Evolutionary conservation across 2,329 filamentous ascomycete species (phyloP), one percentile per base, ranked within the genome.

Genomic region (Fusarium sp.): DNA sequence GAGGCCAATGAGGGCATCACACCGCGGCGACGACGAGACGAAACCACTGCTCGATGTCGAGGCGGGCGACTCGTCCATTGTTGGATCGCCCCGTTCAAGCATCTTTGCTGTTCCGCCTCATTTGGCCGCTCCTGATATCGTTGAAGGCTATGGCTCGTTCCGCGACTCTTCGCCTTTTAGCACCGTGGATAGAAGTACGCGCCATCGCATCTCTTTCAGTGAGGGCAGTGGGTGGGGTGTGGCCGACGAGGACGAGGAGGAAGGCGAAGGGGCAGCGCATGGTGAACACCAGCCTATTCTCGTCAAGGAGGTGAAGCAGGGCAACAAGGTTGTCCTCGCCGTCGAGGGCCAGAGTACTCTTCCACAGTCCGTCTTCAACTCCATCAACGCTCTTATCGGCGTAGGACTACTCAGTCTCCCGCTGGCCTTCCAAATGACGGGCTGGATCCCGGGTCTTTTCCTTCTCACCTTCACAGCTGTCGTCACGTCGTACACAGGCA

Each of bases 351-450:
- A 97, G 81, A 97, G 93, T n/a, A 99, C 95, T 1, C 84, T 98
- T 16, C 94, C 94, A 1, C 95, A 98, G 81, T 98, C 95, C 8
- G 87, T 97, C 66, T 97, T 98, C 84, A 99, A 99, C 80, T 97
- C 93, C 4, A 95, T 95, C 77, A 97, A 97, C 68, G 93, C 97
- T 51, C 83, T 97, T 62, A 95, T 97, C 65, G 94, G 94, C 16
- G 91, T 99, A 31, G 95, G 95, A 1, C 82, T 99, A 31, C 85
- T 99, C 51, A 97, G 93, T 78, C 83, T 99, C 55, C 96, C 95
- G 8, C 86, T 98, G 75, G 95, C 92, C 8, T 84, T 98, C 74
- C 93, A 90, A 74, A 94, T 97, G 78, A 90, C 92, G 13, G 95
- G 94, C 50, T 97, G 94, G 94, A 80, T 97, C 40, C 88, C 93